Conservation (phyloP, 495 filamentous ascomycete genomes). For the Chaetomium tenue region DNA sequence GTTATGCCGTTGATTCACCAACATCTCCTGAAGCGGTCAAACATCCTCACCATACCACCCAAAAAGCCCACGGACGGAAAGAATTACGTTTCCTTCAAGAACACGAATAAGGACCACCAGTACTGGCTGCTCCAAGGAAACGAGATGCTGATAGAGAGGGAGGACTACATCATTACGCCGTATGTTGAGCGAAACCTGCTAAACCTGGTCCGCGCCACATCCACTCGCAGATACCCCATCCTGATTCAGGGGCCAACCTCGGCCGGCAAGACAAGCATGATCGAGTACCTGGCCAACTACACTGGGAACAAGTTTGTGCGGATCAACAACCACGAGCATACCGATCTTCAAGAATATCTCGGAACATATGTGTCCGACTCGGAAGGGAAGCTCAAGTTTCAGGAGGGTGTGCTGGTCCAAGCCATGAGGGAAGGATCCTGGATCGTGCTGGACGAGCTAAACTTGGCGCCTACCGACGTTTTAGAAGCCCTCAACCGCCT, state of each 20-base stretch:
- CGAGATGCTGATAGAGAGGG: constrained; percentile 62
- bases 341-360: constrained; percentile 95
- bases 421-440: constrained; percentile 91
- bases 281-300: constrained; percentile 92
- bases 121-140: constrained; percentile 86
- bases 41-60: constrained; percentile 71
- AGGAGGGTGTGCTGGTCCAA: constrained; percentile 91
- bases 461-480: constrained; percentile 93
- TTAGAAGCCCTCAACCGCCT: constrained; percentile 93
- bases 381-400: constrained; percentile 80
- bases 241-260: constrained; percentile 97
- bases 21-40: constrained; percentile 64
- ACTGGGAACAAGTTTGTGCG: constrained; percentile 96
- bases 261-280: constrained; percentile 98
- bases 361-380: constrained; percentile 87
- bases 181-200: constrained; percentile 92
- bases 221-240: constrained; percentile 87
- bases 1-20: constrained; percentile 78
- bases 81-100: constrained; percentile 75
- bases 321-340: constrained; percentile 99
- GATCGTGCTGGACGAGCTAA: constrained; percentile 97
- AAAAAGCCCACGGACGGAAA: constrained; percentile 70
- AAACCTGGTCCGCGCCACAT: constrained; percentile 88
- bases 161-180: constrained; percentile 93
- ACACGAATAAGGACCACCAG: constrained; percentile 60